Evolutionary conservation across 495 filamentous ascomycete genomes (phyloP), one percentile per base, ranked within the genome.

Genomic region (Tuber borchii): DNA sequence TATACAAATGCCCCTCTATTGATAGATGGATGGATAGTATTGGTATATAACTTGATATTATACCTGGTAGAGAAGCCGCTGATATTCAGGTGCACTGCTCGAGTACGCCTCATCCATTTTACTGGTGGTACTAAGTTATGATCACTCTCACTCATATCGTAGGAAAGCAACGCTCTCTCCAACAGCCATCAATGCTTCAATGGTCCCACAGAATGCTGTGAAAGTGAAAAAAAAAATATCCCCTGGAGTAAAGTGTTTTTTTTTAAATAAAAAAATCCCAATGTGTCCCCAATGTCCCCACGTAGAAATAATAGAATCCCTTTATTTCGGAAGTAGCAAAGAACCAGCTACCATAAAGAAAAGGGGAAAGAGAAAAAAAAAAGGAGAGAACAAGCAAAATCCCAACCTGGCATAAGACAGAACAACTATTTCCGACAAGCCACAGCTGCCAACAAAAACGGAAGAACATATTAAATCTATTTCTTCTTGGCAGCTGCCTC

Each of bases 401-500:
- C 56, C 56, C 56, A 65, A 26, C 56, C 26, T 31, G 10, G n/a
- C 56, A 65, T 65, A 65, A 65, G 26, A 65, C 3, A 31, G 12
- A 65, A 65, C 46, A 65, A 65, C 46, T 20, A 51, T 51, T 56
- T 56, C n/a, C 22, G 20, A 20, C 12, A 34, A 65, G 4, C 14
- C 56, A 34, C 26, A 19, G 16, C 26, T 34, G 34, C 10, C 26
- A 31, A 65, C 26, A 65, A 65, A 17, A 34, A 34, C 43, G 42
- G 45, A 45, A 45, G 17, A 79, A 72, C n/a, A 26, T 70, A 44
- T 68, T 42, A 76, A 85, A 86, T 87, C 89, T 96, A 97, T 92
- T 99, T 97, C 89, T 90, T 97, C 89, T 90, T 90, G 83, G 90
- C 90, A 82, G 90, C 90, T 85, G 88, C 88, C 76, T 91, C 92